These are phyloP conservation scores for Hibiscus syriacus DNA, from an alignment of 345 rosid species.

Conservation along the genomic window DNA sequence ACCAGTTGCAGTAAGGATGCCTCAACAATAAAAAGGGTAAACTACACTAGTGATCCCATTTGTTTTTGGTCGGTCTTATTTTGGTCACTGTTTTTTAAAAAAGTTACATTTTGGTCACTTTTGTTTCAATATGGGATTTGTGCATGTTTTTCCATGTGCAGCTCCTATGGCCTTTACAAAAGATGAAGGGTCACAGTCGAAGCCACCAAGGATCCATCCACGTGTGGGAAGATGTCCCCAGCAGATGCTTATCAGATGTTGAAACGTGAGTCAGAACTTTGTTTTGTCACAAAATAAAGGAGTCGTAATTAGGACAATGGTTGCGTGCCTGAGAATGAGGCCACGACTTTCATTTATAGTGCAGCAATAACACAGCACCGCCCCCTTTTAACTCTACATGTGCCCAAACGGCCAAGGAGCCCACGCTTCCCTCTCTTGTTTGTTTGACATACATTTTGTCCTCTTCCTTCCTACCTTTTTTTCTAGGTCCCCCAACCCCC, in stretches of 20 bases:
- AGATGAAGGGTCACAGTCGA: not conserved
- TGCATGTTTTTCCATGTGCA: no score
- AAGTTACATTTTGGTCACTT: no score
- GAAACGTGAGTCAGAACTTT: not conserved
- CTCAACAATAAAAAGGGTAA: not conserved
- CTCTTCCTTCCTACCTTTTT: not conserved
- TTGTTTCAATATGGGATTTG: no score
- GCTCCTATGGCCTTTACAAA: not conserved
- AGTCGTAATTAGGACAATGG: not conserved
- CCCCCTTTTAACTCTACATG: conserved; percentile 1
- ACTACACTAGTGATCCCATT: no score
- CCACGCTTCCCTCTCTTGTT: not conserved
- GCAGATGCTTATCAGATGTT: not conserved
- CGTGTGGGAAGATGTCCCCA: conserved; percentile 4
- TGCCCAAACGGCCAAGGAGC: not conserved
- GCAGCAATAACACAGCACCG: not conserved
- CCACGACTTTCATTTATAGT: not conserved
- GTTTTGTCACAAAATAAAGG: not conserved
- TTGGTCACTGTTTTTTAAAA: no score
- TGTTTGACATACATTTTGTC: conserved; percentile 9
- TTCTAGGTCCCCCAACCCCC: not conserved
- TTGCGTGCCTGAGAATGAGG: conserved; percentile 5
- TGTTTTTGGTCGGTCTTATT: no score
- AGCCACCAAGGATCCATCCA: conserved; percentile 2
- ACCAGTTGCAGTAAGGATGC: not conserved